Conservation (phyloP, 306 rosid genomes). For the Gastrolobium bilobum region DNA sequence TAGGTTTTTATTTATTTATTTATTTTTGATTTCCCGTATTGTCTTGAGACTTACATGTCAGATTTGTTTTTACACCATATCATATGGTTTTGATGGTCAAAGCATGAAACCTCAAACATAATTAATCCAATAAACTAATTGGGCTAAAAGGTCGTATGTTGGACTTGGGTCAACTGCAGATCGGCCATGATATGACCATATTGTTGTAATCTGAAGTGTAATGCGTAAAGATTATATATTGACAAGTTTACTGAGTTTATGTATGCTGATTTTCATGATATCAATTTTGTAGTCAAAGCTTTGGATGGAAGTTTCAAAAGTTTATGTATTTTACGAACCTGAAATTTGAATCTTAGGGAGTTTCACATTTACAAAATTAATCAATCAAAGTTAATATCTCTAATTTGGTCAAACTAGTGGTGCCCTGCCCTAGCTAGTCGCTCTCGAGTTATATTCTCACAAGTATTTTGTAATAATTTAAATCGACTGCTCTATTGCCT, state of each 20-base stretch:
- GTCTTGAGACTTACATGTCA: not conserved
- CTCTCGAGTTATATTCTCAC: slow-evolving; percentile 14
- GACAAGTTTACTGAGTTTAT: not conserved
- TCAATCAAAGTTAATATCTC: not conserved
- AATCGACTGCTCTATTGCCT: not conserved
- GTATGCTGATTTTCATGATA: slow-evolving; percentile 4
- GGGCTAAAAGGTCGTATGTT: slow-evolving; percentile 13
- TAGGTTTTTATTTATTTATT: not conserved
- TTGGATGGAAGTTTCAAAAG: slow-evolving; percentile 23
- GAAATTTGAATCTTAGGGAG: slow-evolving; percentile 5
- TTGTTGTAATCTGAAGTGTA: not conserved
- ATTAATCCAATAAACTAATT: not conserved
- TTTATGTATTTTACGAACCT: not conserved
- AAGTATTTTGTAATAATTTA: slow-evolving; percentile 11
- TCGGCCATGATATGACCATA: not conserved
- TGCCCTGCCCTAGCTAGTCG: slow-evolving; percentile 20
- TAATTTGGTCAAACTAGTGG: not conserved
- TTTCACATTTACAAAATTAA: not conserved
- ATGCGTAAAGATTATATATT: not conserved
- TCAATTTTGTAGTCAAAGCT: slow-evolving; percentile 30
- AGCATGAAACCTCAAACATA: not conserved
- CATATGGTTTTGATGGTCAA: slow-evolving; percentile 20
- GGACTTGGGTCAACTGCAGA: slow-evolving; percentile 22
- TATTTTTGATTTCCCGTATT: not conserved
- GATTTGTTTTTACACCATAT: not conserved